A percentile compares a stretch with the other conserved stretches of the same genome.
These are phyloP conservation scores for Rhodotorula babjevae DNA, from an alignment of 768 basidiomycete genomes.

Conservation along the genomic window DNA sequence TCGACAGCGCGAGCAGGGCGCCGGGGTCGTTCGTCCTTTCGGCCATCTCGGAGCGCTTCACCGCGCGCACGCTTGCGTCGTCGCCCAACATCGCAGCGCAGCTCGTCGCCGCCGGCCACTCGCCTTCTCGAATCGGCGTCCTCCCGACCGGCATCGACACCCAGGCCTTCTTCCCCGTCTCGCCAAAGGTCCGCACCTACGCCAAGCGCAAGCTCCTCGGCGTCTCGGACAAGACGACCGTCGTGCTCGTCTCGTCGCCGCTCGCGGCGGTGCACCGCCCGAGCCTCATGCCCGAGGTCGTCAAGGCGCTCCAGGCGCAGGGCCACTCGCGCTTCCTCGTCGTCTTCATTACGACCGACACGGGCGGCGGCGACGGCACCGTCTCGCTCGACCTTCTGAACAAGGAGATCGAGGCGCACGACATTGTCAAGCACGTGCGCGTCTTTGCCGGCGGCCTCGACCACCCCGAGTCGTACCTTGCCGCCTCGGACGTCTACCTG, in stretches of 20 bases:
- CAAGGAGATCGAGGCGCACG: background rate
- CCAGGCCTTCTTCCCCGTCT: slow-evolving; percentile 4
- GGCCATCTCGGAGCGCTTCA: slow-evolving; percentile 30
- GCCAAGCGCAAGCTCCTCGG: slow-evolving; percentile 19
- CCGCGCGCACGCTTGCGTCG: slow-evolving; percentile 30
- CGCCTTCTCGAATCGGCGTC: slow-evolving; percentile 20
- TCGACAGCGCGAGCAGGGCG: slow-evolving; percentile 29
- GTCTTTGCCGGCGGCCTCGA: slow-evolving; percentile 17
- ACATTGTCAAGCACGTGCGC: slow-evolving; percentile 12
- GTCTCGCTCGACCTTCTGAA: background rate
- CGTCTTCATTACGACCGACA: slow-evolving; percentile 26
- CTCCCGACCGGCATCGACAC: slow-evolving; percentile 35
- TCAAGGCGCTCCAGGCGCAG: background rate
- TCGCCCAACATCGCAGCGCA: slow-evolving; percentile 19
- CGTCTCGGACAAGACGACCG: slow-evolving; percentile 10
- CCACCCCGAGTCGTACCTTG: slow-evolving; percentile 22
- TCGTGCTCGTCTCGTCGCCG: slow-evolving; percentile 10
- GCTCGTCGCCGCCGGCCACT: slow-evolving; percentile 19
- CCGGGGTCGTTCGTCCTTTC: slow-evolving; percentile 29
- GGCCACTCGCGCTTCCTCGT: slow-evolving; percentile 26
- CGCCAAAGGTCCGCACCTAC: background rate
- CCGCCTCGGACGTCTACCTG: slow-evolving; percentile 17
- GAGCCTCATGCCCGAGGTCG: slow-evolving; percentile 10
- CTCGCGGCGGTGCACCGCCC: slow-evolving; percentile 19
- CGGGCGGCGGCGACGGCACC: background rate